These are phyloP conservation scores for Adansonia rubrostipa DNA, from an alignment of 441 rosid genomes.

Conservation along the genomic window DNA sequence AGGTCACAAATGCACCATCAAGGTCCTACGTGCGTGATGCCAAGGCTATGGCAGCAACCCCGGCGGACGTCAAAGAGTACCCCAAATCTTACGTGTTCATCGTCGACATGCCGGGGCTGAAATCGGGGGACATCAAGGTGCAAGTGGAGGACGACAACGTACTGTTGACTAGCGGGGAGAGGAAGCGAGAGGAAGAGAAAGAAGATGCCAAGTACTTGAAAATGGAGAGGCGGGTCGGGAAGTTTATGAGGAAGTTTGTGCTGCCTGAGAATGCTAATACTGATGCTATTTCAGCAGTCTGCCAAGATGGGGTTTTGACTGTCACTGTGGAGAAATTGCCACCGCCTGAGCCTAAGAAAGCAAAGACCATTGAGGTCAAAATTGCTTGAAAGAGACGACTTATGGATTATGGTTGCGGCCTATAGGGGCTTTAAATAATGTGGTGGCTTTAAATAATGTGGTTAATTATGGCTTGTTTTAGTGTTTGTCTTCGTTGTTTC, in stretches of 20 bases:
- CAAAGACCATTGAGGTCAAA: conserved; percentile 55
- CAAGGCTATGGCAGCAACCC: conserved; percentile 63
- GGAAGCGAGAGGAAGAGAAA: conserved; percentile 65
- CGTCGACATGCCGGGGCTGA: conserved; percentile 65
- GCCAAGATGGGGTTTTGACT: conserved; percentile 62
- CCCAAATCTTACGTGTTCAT: conserved; percentile 50
- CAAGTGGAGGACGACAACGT: conserved; percentile 60
- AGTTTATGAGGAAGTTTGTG: conserved; percentile 61
- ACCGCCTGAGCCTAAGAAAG: conserved; percentile 50
- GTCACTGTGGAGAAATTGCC: conserved; percentile 60
- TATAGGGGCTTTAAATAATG: too few relatives aligned
- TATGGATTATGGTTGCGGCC: too few relatives aligned
- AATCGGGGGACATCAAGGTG: conserved; percentile 54
- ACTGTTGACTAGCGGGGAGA: conserved; percentile 53
- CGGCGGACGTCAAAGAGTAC: conserved; percentile 59
- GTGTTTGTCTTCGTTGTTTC: background rate
- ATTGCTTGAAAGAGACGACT: conserved; percentile 27
- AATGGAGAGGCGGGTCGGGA: conserved; percentile 67
- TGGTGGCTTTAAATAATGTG: too few relatives aligned
- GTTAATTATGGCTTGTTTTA: background rate
- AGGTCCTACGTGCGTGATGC: conserved; percentile 50
- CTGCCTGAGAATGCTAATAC: conserved; percentile 64
- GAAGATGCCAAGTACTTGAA: conserved; percentile 56
- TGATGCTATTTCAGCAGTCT: conserved; percentile 50
- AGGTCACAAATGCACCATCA: conserved; percentile 40